Evolutionary conservation across 441 rosid species (phyloP).

Genomic region (Adansonia rubrostipa): DNA sequence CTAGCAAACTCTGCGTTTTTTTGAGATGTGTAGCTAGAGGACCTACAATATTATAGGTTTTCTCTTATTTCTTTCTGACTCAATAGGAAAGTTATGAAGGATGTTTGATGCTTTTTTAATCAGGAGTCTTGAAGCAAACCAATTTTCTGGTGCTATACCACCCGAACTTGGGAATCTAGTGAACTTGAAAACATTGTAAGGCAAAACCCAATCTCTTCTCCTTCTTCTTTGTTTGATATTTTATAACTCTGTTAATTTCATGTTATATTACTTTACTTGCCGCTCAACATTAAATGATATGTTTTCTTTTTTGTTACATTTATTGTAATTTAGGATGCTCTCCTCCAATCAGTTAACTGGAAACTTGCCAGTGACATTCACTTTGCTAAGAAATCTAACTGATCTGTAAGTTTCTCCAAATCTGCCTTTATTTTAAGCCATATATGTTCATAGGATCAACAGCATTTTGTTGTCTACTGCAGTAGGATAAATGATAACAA

Average conservation of each 20-base stretch:
- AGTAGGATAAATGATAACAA: slow-evolving; percentile 50
- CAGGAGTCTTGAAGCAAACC: slow-evolving; percentile 80
- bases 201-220: slow-evolving; percentile 31
- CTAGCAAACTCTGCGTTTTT: slow-evolving; percentile 15
- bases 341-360: slow-evolving; percentile 79
- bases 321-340: slow-evolving; percentile 49
- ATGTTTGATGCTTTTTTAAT: slow-evolving; percentile 17
- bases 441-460: slow-evolving; percentile 30
- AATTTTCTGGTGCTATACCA: slow-evolving; percentile 68
- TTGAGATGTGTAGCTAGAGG: slow-evolving; percentile 21
- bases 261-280: neutral
- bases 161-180: slow-evolving; percentile 67
- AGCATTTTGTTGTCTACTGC: slow-evolving; percentile 37
- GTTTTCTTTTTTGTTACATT: slow-evolving; percentile 14
- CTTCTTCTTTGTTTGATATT: slow-evolving; percentile 17
- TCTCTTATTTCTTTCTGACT: slow-evolving; percentile 6
- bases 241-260: neutral
- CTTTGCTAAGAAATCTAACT: slow-evolving; percentile 56
- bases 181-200: slow-evolving; percentile 64
- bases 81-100: neutral
- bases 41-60: slow-evolving; percentile 8
- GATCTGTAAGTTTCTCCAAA: slow-evolving; percentile 54
- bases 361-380: slow-evolving; percentile 58
- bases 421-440: slow-evolving; percentile 26
- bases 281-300: slow-evolving; percentile 17